A percentile compares a stretch with the other conserved stretches of the same genome.
phyloP scores from a whole-genome alignment of 2,329 filamentous ascomycete genomes.

The Thielaviopsis populi region DNA sequence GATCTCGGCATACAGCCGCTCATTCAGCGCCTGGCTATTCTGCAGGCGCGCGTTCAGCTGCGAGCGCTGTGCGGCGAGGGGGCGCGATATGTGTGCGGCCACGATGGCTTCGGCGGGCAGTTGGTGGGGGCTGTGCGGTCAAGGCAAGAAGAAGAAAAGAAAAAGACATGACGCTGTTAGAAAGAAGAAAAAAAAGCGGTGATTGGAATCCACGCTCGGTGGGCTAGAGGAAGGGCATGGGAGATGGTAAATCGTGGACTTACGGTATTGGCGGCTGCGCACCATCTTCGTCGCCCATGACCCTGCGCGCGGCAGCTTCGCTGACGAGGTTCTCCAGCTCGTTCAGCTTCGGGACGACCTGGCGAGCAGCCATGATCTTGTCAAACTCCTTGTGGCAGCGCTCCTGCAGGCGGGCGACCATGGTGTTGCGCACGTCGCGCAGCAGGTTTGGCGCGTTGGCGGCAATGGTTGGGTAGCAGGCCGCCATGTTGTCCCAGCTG shows the following conservation, averaged over 20 bases:
- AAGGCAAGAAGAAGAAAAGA: no score
- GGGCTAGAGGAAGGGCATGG: no score
- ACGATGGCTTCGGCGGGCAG: slow-evolving; percentile 39
- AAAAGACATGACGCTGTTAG: slow-evolving; percentile 7
- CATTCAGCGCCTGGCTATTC: slow-evolving; percentile 42
- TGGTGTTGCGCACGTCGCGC: slow-evolving; percentile 40
- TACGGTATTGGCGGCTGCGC: slow-evolving; percentile 32
- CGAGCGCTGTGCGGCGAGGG: slow-evolving; percentile 37
- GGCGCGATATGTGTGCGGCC: slow-evolving; percentile 39
- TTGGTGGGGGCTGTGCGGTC: slow-evolving; percentile 37
- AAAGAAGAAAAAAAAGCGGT: no score
- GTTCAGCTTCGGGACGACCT: slow-evolving; percentile 43
- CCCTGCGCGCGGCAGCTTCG: slow-evolving; percentile 32
- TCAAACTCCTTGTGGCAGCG: slow-evolving; percentile 46
- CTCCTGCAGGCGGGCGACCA: slow-evolving; percentile 39
- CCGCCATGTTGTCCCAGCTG: slow-evolving; percentile 40
- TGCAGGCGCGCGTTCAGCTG: slow-evolving; percentile 43
- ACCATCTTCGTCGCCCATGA: slow-evolving; percentile 21
- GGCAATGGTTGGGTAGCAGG: slow-evolving; percentile 48
- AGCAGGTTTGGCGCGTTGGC: slow-evolving; percentile 35
- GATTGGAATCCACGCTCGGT: no score
- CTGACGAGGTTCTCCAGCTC: slow-evolving; percentile 40
- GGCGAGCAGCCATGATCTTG: slow-evolving; percentile 34
- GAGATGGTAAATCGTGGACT: slow-evolving; percentile 19
- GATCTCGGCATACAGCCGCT: slow-evolving; percentile 36